These are phyloP conservation scores for Spencermartinsiella ligniputridi DNA, from an alignment of 1,139 yeast species.

Conservation along the genomic window DNA sequence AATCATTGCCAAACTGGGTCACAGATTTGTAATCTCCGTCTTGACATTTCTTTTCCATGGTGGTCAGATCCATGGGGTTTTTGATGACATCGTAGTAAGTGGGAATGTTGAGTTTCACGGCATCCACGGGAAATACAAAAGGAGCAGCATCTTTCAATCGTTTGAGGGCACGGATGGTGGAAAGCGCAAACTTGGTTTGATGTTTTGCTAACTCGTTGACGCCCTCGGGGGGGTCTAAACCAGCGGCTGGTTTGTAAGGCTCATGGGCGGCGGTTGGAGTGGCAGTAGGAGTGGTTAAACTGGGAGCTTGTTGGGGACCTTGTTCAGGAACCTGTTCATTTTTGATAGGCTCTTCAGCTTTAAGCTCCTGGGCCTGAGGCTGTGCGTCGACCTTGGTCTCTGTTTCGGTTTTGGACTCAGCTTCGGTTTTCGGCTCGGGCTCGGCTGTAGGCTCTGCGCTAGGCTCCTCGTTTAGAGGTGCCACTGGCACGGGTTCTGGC, in stretches of 20 bases:
- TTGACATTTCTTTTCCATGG: conserved; percentile 76
- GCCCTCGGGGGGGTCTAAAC: conserved; percentile 26
- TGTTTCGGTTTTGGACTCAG: background rate
- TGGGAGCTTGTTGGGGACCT: background rate
- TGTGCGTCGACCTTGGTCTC: background rate
- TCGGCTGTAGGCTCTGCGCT: background rate
- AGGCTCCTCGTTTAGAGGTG: conserved; percentile 2
- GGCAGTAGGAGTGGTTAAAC: conserved; percentile 1
- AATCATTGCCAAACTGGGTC: conserved; percentile 68
- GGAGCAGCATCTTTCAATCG: conserved; percentile 92
- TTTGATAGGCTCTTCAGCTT: background rate
- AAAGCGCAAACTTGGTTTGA: conserved; percentile 58
- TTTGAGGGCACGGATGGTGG: conserved; percentile 60
- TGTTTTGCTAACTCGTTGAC: conserved; percentile 64
- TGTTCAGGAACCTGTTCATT: background rate
- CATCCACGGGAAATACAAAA: conserved; percentile 85
- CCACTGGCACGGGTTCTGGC: background rate
- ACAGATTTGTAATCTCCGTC: conserved; percentile 69
- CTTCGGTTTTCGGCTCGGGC: background rate
- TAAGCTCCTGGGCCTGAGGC: background rate
- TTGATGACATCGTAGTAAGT: conserved; percentile 77
- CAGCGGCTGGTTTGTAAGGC: conserved; percentile 3
- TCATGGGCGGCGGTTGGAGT: background rate
- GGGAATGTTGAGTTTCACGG: conserved; percentile 82
- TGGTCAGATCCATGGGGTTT: conserved; percentile 90